Conservation (phyloP, 768 basidiomycete genomes). For the Lactarius evosmus region DNA sequence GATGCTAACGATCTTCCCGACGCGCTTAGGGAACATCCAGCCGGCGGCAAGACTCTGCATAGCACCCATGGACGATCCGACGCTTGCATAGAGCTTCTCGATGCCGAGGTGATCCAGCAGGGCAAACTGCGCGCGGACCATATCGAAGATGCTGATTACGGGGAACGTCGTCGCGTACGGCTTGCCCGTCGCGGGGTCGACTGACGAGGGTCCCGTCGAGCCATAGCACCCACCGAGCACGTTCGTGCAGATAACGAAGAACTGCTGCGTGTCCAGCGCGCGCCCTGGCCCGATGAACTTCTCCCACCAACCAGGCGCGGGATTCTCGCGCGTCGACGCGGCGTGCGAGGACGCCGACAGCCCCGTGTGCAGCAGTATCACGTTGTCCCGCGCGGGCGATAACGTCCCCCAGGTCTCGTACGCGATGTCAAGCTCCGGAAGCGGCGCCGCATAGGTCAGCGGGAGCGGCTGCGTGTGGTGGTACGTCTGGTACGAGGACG, state of each 20-base stretch:
- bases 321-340: slow-evolving; percentile 72
- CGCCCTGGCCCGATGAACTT: slow-evolving; percentile 96
- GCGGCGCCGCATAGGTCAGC: slow-evolving; percentile 53
- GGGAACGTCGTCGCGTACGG: slow-evolving; percentile 92
- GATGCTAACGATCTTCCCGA: slow-evolving; percentile 89
- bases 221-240: slow-evolving; percentile 98
- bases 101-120: slow-evolving; percentile 84
- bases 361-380: slow-evolving; percentile 92
- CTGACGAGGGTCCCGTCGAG: slow-evolving; percentile 88
- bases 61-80: slow-evolving; percentile 95
- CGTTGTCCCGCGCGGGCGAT: slow-evolving; percentile 74
- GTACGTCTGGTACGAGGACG: slow-evolving; percentile 68
- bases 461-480: slow-evolving; percentile 59
- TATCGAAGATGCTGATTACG: slow-evolving; percentile 90
- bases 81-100: slow-evolving; percentile 83
- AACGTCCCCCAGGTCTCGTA: slow-evolving; percentile 99
- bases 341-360: slow-evolving; percentile 96
- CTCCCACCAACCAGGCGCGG: slow-evolving; percentile 96
- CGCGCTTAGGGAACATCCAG: slow-evolving; percentile 85
- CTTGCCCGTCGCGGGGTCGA: slow-evolving; percentile 61
- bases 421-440: slow-evolving; percentile 79
- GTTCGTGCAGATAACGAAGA: slow-evolving; percentile 94
- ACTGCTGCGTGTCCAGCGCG: slow-evolving; percentile 87
- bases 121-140: slow-evolving; percentile 90
- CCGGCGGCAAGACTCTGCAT: slow-evolving; percentile 98